Evolutionary conservation across 2,329 filamentous ascomycete species (phyloP), one percentile per base, ranked within the genome.

Genomic region (Aspergillus viridinutans): DNA sequence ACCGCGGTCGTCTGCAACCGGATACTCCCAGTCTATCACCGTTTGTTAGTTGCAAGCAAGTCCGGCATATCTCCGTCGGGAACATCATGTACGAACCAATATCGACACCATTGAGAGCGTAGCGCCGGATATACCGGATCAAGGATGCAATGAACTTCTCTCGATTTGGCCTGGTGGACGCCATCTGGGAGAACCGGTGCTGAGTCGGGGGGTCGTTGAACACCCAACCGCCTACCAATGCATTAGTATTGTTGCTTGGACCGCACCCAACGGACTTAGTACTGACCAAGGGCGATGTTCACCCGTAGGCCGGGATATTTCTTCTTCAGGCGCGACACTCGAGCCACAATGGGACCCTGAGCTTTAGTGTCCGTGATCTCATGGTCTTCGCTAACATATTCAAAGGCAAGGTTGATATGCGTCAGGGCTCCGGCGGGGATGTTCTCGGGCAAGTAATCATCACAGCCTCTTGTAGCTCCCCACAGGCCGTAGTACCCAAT

Each of bases 21-120:
- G 61, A 25, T 63, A 63, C 49, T 63, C 60, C 61, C 60, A 63
- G 29, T 62, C 60, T 40, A 6, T 40, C 14, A 14, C 35, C 17
- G 14, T 40, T 40, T 40, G 35, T 40, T 40, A 40, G 35, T 40
- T 14, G 2, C 0, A 40, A 40, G 14, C 14, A 4, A 4, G 14
- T n/a, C 35, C 35, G 14, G 35, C 3, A 40, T 17, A 40, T 17
- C n/a, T 17, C 10, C 12, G 35, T 40, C 1, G 17, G 5, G 35
- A 38, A 40, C 14, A n/a, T 40, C n/a, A 6, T 40, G 35, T 38
- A 25, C 49, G n/a, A 21, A 51, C 49, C 49, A 23, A 51, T 35
- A 51, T 38, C 49, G 20, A 51, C 32, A 25, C 49, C 49, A 21
- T 51, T 40, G 17, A 51, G 49, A 3, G 4, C 49, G 14, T 51